A percentile compares a stretch with the other conserved stretches of the same genome.
Conservation (phyloP, 2,329 filamentous ascomycete species). For the Xylaria sp. region DNA sequence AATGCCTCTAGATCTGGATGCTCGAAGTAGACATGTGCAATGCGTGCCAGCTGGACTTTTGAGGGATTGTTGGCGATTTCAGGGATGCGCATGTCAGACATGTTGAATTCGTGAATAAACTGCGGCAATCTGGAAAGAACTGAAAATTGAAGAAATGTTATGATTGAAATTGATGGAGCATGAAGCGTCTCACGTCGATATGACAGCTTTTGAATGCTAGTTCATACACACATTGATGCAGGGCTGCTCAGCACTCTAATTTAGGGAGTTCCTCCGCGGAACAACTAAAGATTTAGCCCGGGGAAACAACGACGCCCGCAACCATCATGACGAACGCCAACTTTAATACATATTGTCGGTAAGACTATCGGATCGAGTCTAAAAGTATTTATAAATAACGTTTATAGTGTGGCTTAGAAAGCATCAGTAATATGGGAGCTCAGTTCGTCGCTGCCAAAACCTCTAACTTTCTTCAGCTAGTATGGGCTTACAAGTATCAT, state of each 20-base stretch:
- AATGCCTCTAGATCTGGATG: constrained; percentile 46
- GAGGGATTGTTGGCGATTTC: constrained; percentile 38
- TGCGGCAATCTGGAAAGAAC: constrained; percentile 24
- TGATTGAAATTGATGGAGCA: neutral
- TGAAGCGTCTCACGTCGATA: neutral
- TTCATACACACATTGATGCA: neutral
- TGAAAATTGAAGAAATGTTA: constrained; percentile 24
- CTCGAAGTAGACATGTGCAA: constrained; percentile 42
- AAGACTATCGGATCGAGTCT: neutral
- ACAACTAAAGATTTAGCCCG: constrained; percentile 26
- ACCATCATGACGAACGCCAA: neutral
- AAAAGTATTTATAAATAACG: neutral
- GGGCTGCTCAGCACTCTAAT: neutral
- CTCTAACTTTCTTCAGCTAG: neutral
- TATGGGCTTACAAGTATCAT: neutral
- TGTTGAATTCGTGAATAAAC: constrained; percentile 31
- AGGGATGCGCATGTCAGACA: constrained; percentile 40
- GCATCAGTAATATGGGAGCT: neutral
- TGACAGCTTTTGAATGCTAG: constrained; percentile 17
- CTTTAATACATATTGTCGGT: neutral
- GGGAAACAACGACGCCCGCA: constrained; percentile 10
- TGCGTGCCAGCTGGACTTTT: constrained; percentile 40
- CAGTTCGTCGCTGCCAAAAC: neutral
- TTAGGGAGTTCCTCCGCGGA: constrained; percentile 41
- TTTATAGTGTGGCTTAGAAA: neutral